A percentile compares a stretch with the other conserved stretches of the same genome.
phyloP scores from a whole-genome alignment of 495 filamentous ascomycete genomes.

The Hyaloscypha variabilis region DNA sequence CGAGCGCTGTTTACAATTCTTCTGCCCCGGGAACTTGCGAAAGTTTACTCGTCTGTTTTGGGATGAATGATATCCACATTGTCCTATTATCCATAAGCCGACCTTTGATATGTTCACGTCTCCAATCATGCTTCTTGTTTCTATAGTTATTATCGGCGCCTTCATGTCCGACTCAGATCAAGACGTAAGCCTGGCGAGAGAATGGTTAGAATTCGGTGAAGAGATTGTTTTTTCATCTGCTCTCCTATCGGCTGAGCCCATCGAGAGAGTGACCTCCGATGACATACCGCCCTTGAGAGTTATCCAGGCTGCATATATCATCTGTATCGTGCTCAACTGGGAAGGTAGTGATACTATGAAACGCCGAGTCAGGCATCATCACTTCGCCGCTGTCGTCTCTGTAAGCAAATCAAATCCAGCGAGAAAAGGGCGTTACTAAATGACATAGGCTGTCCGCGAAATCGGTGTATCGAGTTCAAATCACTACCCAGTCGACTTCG shows the following conservation, averaged over 20 bases:
- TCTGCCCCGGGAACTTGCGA: slow-evolving; percentile 12
- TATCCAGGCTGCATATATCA: slow-evolving; percentile 18
- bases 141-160: slow-evolving; percentile 20
- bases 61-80: slow-evolving; percentile 22
- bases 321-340: slow-evolving; percentile 18
- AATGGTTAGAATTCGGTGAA: slow-evolving; percentile 16
- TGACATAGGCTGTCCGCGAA: slow-evolving; percentile 12
- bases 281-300: slow-evolving; percentile 2
- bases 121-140: slow-evolving; percentile 1
- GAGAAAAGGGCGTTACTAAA: no score
- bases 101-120: slow-evolving; percentile 4
- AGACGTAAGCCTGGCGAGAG: slow-evolving; percentile 5
- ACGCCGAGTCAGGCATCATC: slow-evolving; percentile 10
- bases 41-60: slow-evolving; percentile 15
- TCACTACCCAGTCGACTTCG: background rate
- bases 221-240: slow-evolving; percentile 16
- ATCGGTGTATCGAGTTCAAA: slow-evolving; percentile 7
- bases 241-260: slow-evolving; percentile 7
- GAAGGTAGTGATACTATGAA: slow-evolving; percentile 17
- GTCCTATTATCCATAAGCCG: slow-evolving; percentile 20
- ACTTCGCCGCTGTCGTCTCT: slow-evolving; percentile 8
- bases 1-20: slow-evolving; percentile 17
- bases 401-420: no score
- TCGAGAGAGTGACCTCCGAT: background rate
- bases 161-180: slow-evolving; percentile 4